phyloP scores from a whole-genome alignment of 441 rosid species.

The Populus hybrid region DNA sequence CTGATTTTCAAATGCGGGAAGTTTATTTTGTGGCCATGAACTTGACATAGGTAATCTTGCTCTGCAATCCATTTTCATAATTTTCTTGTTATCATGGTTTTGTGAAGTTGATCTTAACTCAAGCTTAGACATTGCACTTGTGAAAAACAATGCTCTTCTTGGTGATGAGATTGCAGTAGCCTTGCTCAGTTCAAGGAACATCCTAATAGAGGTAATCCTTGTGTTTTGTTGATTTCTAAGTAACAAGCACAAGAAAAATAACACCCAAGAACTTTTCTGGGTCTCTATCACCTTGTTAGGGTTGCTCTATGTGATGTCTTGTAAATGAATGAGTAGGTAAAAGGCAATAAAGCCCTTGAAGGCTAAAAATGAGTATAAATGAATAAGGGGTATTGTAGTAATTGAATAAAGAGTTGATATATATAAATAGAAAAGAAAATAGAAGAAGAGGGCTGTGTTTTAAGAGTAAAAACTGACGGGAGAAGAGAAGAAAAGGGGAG shows the following conservation, averaged over 20 bases:
- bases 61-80: not conserved
- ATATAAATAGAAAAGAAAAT: too few species aligned
- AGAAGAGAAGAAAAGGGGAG: too few species aligned
- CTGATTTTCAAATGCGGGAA: not conserved
- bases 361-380: too few species aligned
- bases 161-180: constrained; percentile 73
- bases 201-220: constrained; percentile 29
- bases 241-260: not conserved
- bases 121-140: constrained; percentile 62
- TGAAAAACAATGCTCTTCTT: constrained; percentile 72
- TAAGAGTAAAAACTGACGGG: too few species aligned
- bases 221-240: constrained; percentile 3
- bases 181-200: constrained; percentile 47
- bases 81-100: not conserved
- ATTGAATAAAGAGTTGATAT: too few species aligned
- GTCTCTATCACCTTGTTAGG: not conserved
- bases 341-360: too few species aligned
- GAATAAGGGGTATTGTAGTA: too few species aligned
- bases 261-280: not conserved
- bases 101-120: constrained; percentile 34
- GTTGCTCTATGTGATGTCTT: too few species aligned
- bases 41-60: not conserved
- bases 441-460: too few species aligned
- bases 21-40: not conserved
- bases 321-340: too few species aligned